Conservation (phyloP, 257 asterid species). For the Solanum rostratum region DNA sequence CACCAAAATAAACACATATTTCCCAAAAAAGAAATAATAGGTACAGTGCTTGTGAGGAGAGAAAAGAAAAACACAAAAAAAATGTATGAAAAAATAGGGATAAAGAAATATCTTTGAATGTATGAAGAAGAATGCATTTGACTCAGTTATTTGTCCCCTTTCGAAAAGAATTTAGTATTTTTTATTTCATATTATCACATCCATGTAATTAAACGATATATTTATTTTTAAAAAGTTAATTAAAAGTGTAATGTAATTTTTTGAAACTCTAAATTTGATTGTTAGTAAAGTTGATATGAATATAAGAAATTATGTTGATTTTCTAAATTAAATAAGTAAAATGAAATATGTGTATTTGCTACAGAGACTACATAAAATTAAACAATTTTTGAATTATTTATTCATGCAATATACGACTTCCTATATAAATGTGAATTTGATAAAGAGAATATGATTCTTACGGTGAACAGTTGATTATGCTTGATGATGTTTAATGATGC, state of each 20-base stretch:
- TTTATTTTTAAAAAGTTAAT: too few relatives aligned
- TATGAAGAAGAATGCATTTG: background rate
- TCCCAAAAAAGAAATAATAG: background rate
- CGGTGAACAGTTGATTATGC: background rate
- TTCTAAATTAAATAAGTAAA: too few relatives aligned
- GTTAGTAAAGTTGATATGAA: too few relatives aligned
- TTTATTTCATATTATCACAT: too few relatives aligned
- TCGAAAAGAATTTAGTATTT: background rate
- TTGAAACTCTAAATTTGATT: too few relatives aligned
- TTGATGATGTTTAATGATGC: background rate
- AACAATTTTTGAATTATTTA: background rate
- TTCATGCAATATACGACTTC: background rate
- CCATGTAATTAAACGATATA: too few relatives aligned
- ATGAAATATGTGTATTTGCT: too few relatives aligned
- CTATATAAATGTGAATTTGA: background rate
- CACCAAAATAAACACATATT: background rate
- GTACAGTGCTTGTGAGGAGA: background rate
- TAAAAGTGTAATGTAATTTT: too few relatives aligned
- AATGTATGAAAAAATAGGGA: background rate
- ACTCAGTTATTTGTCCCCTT: background rate
- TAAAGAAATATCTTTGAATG: background rate
- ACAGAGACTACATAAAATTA: background rate
- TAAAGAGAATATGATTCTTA: background rate
- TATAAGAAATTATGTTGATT: too few relatives aligned
- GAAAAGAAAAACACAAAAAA: background rate